Conservation (phyloP, 208 protist genomes). For the Leishmania arabica region DNA sequence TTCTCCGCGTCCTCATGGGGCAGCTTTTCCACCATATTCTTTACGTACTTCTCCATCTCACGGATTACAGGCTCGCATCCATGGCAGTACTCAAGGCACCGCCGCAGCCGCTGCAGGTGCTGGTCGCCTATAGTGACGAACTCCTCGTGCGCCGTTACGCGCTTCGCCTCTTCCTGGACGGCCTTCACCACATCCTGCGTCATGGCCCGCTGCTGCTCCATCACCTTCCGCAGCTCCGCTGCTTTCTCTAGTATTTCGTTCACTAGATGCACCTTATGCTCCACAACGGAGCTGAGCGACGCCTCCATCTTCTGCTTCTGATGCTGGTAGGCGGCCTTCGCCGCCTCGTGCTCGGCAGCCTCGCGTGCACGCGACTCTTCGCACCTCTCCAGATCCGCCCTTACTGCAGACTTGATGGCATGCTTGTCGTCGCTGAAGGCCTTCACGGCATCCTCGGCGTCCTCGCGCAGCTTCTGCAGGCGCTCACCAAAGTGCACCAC, state of each 20-base stretch:
- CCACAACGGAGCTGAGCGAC: constrained; percentile 40
- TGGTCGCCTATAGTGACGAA: constrained; percentile 74
- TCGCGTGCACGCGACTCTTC: constrained; percentile 47
- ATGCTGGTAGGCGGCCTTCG: constrained; percentile 32
- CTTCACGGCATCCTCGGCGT: constrained; percentile 56
- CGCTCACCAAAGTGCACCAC: constrained; percentile 42
- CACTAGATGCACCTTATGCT: constrained; percentile 49
- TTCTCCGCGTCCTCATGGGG: constrained; percentile 46
- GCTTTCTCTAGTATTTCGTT: constrained; percentile 72
- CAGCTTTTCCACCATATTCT: constrained; percentile 54
- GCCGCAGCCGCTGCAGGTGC: constrained; percentile 57
- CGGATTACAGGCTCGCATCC: constrained; percentile 45
- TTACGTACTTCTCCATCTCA: constrained; percentile 61
- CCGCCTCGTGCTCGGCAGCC: constrained; percentile 43
- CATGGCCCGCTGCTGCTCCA: constrained; percentile 60
- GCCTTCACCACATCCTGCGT: constrained; percentile 44
- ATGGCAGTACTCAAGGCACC: constrained; percentile 68
- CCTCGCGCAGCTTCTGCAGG: constrained; percentile 47
- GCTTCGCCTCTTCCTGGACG: constrained; percentile 59
- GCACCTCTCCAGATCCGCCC: constrained; percentile 53
- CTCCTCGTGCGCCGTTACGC: constrained; percentile 71
- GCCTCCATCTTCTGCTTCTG: constrained; percentile 35
- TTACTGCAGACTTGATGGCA: constrained; percentile 35
- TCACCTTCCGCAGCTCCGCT: constrained; percentile 53
- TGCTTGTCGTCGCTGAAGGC: constrained; percentile 60